Conservation (phyloP, 257 asterid species). For the Cynanchum wilfordii region DNA sequence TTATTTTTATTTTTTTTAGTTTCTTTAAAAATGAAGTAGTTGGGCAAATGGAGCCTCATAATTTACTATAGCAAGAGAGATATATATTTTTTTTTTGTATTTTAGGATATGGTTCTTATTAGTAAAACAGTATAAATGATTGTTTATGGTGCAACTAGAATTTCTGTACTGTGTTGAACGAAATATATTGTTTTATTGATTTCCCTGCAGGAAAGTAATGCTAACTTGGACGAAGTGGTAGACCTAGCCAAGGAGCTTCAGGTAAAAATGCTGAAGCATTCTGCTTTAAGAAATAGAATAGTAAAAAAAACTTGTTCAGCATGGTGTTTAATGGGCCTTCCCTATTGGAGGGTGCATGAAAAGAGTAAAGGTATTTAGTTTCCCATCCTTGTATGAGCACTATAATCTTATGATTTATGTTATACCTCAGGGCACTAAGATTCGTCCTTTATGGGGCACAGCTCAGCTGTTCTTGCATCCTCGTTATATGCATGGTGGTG, state of each 20-base stretch:
- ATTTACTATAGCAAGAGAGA: background rate
- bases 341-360: background rate
- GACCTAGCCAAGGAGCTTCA: constrained; percentile 96
- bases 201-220: constrained; percentile 67
- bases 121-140: background rate
- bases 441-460: constrained; percentile 94
- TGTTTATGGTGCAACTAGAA: background rate
- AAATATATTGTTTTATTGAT: background rate
- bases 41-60: no score
- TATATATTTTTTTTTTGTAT: background rate
- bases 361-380: background rate
- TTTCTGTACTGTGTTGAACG: background rate
- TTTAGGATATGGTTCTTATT: background rate
- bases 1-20: no score
- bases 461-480: constrained; percentile 89
- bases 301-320: background rate
- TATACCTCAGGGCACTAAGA: constrained; percentile 52
- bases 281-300: background rate
- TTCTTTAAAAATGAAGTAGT: no score
- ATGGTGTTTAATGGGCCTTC: background rate
- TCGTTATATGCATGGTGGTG: constrained; percentile 97
- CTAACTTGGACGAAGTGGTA: constrained; percentile 91
- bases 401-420: background rate
- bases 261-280: constrained; percentile 33
- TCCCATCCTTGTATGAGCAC: background rate